A percentile compares a stretch with the other conserved stretches of the same genome.
phyloP scores from a whole-genome alignment of 768 basidiomycete species.

The Tulasnella sp. region DNA sequence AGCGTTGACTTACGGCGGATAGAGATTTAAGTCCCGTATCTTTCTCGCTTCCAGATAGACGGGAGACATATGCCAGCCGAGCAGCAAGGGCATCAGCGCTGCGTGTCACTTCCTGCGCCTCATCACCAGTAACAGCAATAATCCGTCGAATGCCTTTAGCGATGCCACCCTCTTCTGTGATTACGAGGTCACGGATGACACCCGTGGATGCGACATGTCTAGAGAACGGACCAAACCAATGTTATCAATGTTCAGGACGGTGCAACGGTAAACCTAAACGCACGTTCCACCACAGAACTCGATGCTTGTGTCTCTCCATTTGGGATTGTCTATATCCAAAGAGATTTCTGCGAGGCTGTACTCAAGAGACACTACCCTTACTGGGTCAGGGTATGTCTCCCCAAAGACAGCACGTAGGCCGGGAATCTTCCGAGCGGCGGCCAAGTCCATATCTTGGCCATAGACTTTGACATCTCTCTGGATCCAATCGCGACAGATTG shows the following conservation, averaged over 20 bases:
- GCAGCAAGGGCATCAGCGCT: constrained; percentile 49
- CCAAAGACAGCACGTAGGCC: constrained; percentile 95
- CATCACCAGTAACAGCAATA: constrained; percentile 86
- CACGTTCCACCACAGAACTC: constrained; percentile 99
- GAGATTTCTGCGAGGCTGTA: constrained; percentile 77
- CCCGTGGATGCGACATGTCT: constrained; percentile 95
- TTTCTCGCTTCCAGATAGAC: constrained; percentile 59
- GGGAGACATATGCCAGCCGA: constrained; percentile 50
- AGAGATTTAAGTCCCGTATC: constrained; percentile 78
- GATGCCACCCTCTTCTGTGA: constrained; percentile 91
- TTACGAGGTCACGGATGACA: constrained; percentile 92
- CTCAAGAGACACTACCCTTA: constrained; percentile 86
- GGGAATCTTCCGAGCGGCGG: constrained; percentile 72
- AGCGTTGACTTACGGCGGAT: constrained; percentile 44
- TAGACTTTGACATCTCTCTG: constrained; percentile 77
- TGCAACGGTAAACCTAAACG: constrained; percentile 26
- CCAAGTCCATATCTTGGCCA: constrained; percentile 72
- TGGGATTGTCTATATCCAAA: constrained; percentile 73
- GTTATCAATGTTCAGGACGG: background rate
- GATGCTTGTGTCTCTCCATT: constrained; percentile 82
- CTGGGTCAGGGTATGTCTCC: constrained; percentile 95
- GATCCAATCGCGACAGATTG: constrained; percentile 80
- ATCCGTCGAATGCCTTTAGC: constrained; percentile 96
- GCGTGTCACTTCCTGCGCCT: constrained; percentile 72
- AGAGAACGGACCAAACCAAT: background rate